phyloP scores from a whole-genome alignment of 2,329 filamentous ascomycete genomes.

The Microsporum ferrugineum region DNA sequence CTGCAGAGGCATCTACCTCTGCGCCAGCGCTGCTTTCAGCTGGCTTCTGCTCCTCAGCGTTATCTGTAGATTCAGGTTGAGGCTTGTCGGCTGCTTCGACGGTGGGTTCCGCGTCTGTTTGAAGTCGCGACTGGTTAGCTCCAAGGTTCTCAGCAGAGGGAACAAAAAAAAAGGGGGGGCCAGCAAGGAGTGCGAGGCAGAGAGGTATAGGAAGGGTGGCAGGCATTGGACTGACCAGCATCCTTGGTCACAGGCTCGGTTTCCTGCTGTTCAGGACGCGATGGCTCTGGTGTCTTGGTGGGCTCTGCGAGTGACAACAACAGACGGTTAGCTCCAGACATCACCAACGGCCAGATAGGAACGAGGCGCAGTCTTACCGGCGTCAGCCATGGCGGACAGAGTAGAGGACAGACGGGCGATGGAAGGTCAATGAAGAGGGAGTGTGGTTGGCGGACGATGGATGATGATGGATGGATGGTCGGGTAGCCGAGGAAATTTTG shows the following conservation, averaged over 20 bases:
- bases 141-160: background rate
- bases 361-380: constrained; percentile 23
- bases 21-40: constrained; percentile 19
- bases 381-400: constrained; percentile 28
- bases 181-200: background rate
- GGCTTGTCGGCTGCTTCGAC: constrained; percentile 22
- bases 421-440: background rate
- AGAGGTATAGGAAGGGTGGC: background rate
- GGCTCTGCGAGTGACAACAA: constrained; percentile 15
- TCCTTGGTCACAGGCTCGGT: constrained; percentile 18
- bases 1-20: constrained; percentile 17
- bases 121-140: constrained; percentile 5
- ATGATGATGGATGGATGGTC: constrained; percentile 7
- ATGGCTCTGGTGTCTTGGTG: constrained; percentile 12
- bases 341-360: background rate
- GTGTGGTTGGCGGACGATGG: constrained; percentile 4
- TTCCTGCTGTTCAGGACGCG: constrained; percentile 17
- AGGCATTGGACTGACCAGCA: constrained; percentile 23
- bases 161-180: background rate
- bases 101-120: constrained; percentile 12
- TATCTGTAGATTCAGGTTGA: constrained; percentile 9
- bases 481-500: constrained; percentile 15
- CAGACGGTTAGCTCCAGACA: constrained; percentile 12
- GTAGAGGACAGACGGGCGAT: background rate
- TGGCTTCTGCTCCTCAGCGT: constrained; percentile 17